Conservation (phyloP, 2,329 filamentous ascomycete genomes). For the Lasiodiplodia citricola region DNA sequence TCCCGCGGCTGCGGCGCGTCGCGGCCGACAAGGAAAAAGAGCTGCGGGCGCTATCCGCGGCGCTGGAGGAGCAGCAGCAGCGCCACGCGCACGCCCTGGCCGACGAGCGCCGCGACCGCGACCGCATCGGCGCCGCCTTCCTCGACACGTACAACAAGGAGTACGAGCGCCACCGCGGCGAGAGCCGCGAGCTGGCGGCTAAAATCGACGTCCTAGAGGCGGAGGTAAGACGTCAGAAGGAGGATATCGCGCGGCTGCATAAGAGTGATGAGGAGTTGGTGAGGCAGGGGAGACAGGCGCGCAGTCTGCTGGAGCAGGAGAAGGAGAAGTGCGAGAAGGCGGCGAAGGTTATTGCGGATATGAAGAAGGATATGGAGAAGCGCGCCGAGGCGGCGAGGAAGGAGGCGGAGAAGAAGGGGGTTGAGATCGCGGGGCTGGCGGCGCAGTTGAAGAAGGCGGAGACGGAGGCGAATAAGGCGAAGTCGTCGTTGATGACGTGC, state of each 20-base stretch:
- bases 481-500: background rate
- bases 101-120: background rate
- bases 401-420: background rate
- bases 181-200: background rate
- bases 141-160: conserved; percentile 1
- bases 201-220: background rate
- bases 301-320: background rate
- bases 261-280: conserved; percentile 15
- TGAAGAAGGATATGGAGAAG: background rate
- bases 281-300: background rate
- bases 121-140: background rate
- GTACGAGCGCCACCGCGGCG: background rate
- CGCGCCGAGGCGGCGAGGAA: background rate
- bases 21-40: background rate
- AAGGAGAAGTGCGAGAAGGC: conserved; percentile 9
- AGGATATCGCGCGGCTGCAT: background rate
- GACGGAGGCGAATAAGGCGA: background rate
- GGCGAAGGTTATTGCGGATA: background rate
- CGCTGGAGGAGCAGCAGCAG: background rate
- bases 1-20: conserved; percentile 9
- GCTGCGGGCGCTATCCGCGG: background rate
- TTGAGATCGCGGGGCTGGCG: background rate
- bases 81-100: background rate
- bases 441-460: conserved; percentile 2
- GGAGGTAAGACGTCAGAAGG: background rate